Evolutionary conservation across 2,329 filamentous ascomycete genomes (phyloP), one percentile per base, ranked within the genome.

Genomic region (Fusarium sp.): DNA sequence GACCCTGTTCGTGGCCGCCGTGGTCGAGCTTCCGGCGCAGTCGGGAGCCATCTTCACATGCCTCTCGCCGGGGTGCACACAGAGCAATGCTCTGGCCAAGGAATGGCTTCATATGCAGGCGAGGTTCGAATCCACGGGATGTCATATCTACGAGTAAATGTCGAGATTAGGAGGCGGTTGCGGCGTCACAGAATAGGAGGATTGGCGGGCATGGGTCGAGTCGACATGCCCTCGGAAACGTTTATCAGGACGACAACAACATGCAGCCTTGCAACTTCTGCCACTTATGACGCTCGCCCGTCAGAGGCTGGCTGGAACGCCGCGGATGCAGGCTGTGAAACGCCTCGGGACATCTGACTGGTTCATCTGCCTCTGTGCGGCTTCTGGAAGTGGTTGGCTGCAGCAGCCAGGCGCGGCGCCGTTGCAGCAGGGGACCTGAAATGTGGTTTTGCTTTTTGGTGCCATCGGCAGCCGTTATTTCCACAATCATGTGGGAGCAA

Each of bases 181-280:
- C 65, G 67, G 74, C 67, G 72, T 70, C 50, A 74, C 67, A 68
- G 65, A 66, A 75, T 70, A 74, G 71, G 71, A 76, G 73, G 73
- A 77, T 77, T 69, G 68, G 45, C 71, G 60, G 50, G 33, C 72
- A 65, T 66, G 63, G 72, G 71, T 68, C 22, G 61, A 62, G 59
- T 58, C 63, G 33, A 58, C 31, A 38, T n/a, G 31, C 31, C 54
- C 33, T n/a, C 22, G 14, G 20, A 16, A 57, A 22, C 31, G 29
- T 25, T 20, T 27, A 22, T 33, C 33, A 36, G 20, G 18, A 50
- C 25, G 18, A 50, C 45, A 29, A 50, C 45, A 9, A 31, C 29
- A 47, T 47, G 54, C 68, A 74, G 75, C 68, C 71, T 74, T 68
- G 75, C 38, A 63, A 62, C 42, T 52, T 50, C 60, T 50, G 45